These are phyloP conservation scores for Cavenderia fasciculata DNA, from an alignment of 78 protist species.

Conservation along the genomic window DNA sequence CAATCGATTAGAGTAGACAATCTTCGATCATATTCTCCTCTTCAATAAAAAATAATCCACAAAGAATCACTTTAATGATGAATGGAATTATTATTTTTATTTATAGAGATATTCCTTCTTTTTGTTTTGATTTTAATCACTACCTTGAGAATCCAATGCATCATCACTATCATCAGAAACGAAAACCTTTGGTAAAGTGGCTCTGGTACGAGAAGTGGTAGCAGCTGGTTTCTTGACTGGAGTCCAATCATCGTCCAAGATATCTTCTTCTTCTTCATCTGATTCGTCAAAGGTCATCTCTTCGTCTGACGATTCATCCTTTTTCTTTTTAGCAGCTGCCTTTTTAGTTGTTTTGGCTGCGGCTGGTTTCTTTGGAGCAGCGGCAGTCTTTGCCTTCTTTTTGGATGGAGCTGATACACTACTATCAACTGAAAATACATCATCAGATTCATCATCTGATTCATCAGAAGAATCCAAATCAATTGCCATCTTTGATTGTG, in stretches of 20 bases:
- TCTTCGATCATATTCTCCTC: too few relatives aligned
- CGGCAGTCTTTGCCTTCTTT: background rate
- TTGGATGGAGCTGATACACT: too few relatives aligned
- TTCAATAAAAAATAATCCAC: too few relatives aligned
- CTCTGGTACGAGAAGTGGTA: background rate
- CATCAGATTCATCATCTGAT: conserved; percentile 1
- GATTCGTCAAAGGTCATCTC: background rate
- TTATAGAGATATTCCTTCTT: too few relatives aligned
- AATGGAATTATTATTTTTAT: too few relatives aligned
- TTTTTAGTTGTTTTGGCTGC: conserved; percentile 5
- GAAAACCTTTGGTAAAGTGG: background rate
- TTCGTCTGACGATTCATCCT: background rate
- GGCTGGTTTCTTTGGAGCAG: conserved; percentile 6
- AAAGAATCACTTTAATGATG: too few relatives aligned
- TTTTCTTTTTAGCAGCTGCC: background rate
- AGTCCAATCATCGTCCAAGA: background rate
- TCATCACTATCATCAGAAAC: conserved; percentile 16
- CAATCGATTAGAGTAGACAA: too few relatives aligned
- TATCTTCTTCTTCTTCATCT: background rate
- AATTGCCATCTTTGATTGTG: background rate
- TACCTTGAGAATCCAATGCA: too few relatives aligned
- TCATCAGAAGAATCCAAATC: background rate
- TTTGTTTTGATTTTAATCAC: too few relatives aligned
- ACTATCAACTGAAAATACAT: too few relatives aligned
- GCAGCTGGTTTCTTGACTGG: too few relatives aligned